These are phyloP conservation scores for Kokia cookei DNA, from an alignment of 441 rosid species.

Conservation along the genomic window DNA sequence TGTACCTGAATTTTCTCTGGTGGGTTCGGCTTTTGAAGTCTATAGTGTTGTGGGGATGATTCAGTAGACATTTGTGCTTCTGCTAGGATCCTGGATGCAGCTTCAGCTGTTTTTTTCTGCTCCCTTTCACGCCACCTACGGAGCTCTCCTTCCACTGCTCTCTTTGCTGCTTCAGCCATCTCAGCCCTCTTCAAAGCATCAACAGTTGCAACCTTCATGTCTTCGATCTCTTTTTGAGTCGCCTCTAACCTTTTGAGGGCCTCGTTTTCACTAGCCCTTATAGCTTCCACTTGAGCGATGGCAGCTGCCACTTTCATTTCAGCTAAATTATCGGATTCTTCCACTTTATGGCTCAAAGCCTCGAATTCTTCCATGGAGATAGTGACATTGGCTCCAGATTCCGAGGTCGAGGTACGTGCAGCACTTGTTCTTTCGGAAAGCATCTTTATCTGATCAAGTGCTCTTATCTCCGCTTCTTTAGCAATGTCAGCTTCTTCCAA, in stretches of 20 bases:
- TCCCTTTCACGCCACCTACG: slow-evolving; percentile 86
- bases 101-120: slow-evolving; percentile 83
- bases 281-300: slow-evolving; percentile 90
- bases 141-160: slow-evolving; percentile 90
- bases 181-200: slow-evolving; percentile 81
- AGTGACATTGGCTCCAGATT: slow-evolving; percentile 67
- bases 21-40: slow-evolving; percentile 46
- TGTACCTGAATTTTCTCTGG: slow-evolving; percentile 33
- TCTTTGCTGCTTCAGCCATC: slow-evolving; percentile 97
- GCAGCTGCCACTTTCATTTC: slow-evolving; percentile 97
- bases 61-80: slow-evolving; percentile 54
- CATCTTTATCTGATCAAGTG: slow-evolving; percentile 60
- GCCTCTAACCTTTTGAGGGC: slow-evolving; percentile 63
- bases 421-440: slow-evolving; percentile 69
- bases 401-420: slow-evolving; percentile 71
- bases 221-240: slow-evolving; percentile 68
- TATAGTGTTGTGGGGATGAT: slow-evolving; percentile 59
- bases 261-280: slow-evolving; percentile 87
- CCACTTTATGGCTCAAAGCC: slow-evolving; percentile 69
- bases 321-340: slow-evolving; percentile 66
- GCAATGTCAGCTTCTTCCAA: slow-evolving; percentile 86
- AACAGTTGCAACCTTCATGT: slow-evolving; percentile 59
- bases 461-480: slow-evolving; percentile 55
- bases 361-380: slow-evolving; percentile 80
- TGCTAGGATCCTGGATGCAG: slow-evolving; percentile 68